phyloP scores from a whole-genome alignment of 768 basidiomycete species.

The Royoungia palumana region DNA sequence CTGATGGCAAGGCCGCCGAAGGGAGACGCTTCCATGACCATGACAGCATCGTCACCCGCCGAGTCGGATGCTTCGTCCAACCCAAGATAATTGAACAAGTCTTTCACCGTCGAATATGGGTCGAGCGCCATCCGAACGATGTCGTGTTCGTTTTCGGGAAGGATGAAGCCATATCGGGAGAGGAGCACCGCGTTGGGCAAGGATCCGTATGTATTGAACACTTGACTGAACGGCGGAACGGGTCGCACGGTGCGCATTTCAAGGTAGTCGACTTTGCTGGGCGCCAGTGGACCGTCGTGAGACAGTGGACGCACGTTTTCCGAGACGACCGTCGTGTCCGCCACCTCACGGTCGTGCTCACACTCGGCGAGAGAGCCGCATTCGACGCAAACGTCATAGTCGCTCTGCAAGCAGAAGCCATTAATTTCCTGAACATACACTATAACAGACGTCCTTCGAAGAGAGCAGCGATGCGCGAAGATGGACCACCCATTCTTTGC shows the following conservation, averaged over 20 bases:
- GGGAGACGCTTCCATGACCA: slow-evolving; percentile 6
- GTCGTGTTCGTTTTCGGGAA: slow-evolving; percentile 74
- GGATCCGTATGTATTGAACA: slow-evolving; percentile 78
- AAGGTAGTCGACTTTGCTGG: slow-evolving; percentile 37
- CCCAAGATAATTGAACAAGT: slow-evolving; percentile 12
- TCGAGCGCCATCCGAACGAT: slow-evolving; percentile 36
- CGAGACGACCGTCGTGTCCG: background rate
- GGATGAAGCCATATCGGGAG: slow-evolving; percentile 65
- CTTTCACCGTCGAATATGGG: slow-evolving; percentile 14
- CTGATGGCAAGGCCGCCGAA: slow-evolving; percentile 2
- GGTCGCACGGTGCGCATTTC: slow-evolving; percentile 65
- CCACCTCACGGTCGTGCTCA: slow-evolving; percentile 51
- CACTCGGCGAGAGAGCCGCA: slow-evolving; percentile 72
- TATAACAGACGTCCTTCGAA: slow-evolving; percentile 1
- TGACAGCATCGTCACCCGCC: slow-evolving; percentile 18
- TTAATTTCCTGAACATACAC: slow-evolving; percentile 7
- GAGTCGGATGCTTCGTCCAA: slow-evolving; percentile 2
- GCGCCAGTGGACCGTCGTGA: slow-evolving; percentile 12
- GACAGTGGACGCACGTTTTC: slow-evolving; percentile 7
- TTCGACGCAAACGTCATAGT: slow-evolving; percentile 66
- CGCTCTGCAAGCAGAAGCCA: slow-evolving; percentile 44
- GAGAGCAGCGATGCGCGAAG: background rate
- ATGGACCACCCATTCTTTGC: slow-evolving; percentile 1
- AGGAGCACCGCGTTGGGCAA: slow-evolving; percentile 66
- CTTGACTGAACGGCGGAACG: slow-evolving; percentile 50